Base-by-base conservation (phyloP, 371 early-diverging fungal genomes). In the Mycotypha africana region DNA sequence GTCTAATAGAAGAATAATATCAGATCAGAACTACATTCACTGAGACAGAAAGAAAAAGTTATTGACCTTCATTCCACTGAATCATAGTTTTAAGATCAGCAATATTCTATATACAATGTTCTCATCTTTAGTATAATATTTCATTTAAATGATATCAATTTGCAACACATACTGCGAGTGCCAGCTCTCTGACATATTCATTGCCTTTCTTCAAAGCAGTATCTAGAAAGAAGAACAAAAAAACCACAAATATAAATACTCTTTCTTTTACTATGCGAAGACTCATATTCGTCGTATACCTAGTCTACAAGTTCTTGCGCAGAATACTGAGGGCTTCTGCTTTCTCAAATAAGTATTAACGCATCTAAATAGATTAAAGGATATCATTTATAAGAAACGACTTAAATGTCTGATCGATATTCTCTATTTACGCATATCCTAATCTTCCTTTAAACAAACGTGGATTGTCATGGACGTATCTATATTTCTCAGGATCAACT, bases 11-110 rank as follows among this genome's bases (percentile, higher is more conserved):
- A 20, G 4, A 33, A 6, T 33, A 15, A 28, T 28, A 28, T 28
- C 28, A n/a, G n/a, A 8, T 28, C 6, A 28, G 30, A 28, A 28
- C 30, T 12, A 12, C 19, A 3, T 26, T 2, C 19, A 31, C 22
- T 14, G 11, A 3, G 19, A 12, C 15, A 26, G 14, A 39, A 33
- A 24, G 20, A 19, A 16, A 16, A 20, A 16, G 11, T 2, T 32
- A 21, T 19, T 51, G 43, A 54, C 69, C 63, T 62, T 74, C 67
- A 44, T 74, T 74, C 74, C 74, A 74, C 47, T 74, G 64, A 20
- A 74, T 54, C 53, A 74, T 47, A 1, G 49, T 56, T 20, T 52
- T 58, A 15, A 72, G 32, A 39, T 74, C 75, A 5, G 47, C 47
- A 14, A 67, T 49, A 47, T 74, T 74, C 65, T 69, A 50, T 23